These are phyloP conservation scores for Leishmania aethiopica DNA, from an alignment of 208 protist genomes.

Conservation along the genomic window DNA sequence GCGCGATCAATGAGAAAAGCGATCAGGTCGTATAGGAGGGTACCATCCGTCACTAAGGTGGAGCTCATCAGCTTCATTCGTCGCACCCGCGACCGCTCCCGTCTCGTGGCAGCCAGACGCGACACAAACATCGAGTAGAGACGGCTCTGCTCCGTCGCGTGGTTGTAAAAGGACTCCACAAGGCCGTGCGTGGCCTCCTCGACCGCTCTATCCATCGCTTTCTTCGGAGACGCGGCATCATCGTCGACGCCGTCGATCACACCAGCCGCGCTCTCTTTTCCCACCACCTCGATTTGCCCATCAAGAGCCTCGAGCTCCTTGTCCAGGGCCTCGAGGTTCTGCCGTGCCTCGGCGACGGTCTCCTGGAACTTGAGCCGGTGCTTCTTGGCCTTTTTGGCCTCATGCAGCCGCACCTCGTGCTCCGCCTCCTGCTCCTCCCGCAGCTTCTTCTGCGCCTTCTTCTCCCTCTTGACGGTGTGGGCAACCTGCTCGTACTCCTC, in stretches of 20 bases:
- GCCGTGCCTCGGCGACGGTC: slow-evolving; percentile 32
- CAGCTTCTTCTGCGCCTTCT: slow-evolving; percentile 73
- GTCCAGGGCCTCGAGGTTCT: slow-evolving; percentile 33
- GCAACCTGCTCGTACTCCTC: slow-evolving; percentile 82
- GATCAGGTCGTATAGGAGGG: slow-evolving; percentile 79
- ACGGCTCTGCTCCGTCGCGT: slow-evolving; percentile 53
- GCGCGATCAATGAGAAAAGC: slow-evolving; percentile 81
- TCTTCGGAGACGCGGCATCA: slow-evolving; percentile 9
- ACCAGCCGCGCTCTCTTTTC: neutral
- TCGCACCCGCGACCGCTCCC: slow-evolving; percentile 66
- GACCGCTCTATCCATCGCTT: slow-evolving; percentile 27
- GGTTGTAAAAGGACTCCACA: slow-evolving; percentile 65
- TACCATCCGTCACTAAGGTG: slow-evolving; percentile 69
- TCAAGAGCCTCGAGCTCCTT: slow-evolving; percentile 35
- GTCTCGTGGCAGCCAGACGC: slow-evolving; percentile 58
- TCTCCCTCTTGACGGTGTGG: slow-evolving; percentile 60
- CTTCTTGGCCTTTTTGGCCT: slow-evolving; percentile 90
- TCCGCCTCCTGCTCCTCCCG: slow-evolving; percentile 56
- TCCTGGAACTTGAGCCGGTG: slow-evolving; percentile 66
- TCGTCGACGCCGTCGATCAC: neutral
- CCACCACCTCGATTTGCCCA: slow-evolving; percentile 27
- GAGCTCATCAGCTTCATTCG: slow-evolving; percentile 80
- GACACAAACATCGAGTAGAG: slow-evolving; percentile 70
- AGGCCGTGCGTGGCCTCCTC: slow-evolving; percentile 65
- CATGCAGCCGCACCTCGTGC: slow-evolving; percentile 55